Conservation (phyloP, 768 basidiomycete species). For the Pholiota molesta region DNA sequence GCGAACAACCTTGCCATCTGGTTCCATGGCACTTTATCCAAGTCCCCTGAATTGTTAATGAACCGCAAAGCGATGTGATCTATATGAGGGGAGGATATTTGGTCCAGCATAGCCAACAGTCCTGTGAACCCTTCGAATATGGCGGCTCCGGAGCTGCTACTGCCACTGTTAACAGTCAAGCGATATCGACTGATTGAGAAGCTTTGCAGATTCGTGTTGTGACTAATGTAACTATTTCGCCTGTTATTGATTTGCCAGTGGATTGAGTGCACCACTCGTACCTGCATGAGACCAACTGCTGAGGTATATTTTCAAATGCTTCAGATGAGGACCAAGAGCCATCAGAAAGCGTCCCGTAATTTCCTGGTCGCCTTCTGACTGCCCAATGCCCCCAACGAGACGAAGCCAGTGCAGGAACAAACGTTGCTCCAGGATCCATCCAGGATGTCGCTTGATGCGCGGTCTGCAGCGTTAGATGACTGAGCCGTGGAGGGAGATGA, state of each 20-base stretch:
- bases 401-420: neutral
- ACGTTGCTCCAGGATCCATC: constrained; percentile 1
- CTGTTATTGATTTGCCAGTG: neutral
- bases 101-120: constrained; percentile 2
- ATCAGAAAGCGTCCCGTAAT: constrained; percentile 2
- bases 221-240: constrained; percentile 1
- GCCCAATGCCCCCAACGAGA: constrained; percentile 9
- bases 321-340: constrained; percentile 2
- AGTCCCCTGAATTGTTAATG: constrained; percentile 4
- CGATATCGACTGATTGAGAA: constrained; percentile 6
- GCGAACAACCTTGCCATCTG: constrained; percentile 1
- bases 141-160: neutral
- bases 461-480: constrained; percentile 2
- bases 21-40: neutral
- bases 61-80: constrained; percentile 2
- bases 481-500: constrained; percentile 2
- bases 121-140: neutral
- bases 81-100: neutral
- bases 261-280: neutral
- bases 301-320: constrained; percentile 5
- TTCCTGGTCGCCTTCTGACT: constrained; percentile 1
- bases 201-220: constrained; percentile 4
- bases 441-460: constrained; percentile 9
- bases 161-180: neutral
- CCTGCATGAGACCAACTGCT: constrained; percentile 5